phyloP scores from a whole-genome alignment of 1,284 basidiomycete species.

The Inonotus hispidus region DNA sequence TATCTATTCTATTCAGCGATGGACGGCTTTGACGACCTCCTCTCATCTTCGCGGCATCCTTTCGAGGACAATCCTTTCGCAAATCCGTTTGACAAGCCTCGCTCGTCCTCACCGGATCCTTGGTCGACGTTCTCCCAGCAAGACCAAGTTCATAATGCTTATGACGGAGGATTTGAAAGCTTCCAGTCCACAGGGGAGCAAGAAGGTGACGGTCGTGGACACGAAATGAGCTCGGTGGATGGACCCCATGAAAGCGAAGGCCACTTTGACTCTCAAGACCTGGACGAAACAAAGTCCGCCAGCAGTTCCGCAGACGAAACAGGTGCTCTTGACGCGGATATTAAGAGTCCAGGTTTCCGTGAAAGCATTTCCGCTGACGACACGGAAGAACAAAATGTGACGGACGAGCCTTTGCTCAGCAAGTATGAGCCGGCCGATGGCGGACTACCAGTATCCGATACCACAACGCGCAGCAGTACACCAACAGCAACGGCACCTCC shows the following conservation, averaged over 20 bases:
- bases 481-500: neutral
- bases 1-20: slow-evolving; percentile 30
- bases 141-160: neutral
- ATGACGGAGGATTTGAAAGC: neutral
- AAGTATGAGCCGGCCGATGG: neutral
- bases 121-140: slow-evolving; percentile 49
- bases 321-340: neutral
- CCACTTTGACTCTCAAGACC: neutral
- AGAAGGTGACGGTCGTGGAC: neutral
- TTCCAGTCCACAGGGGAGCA: neutral
- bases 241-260: neutral
- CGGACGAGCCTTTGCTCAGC: neutral
- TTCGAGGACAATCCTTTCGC: slow-evolving; percentile 74
- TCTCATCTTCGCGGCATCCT: slow-evolving; percentile 54
- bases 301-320: neutral
- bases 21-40: slow-evolving; percentile 74
- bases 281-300: neutral
- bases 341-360: slow-evolving; percentile 13
- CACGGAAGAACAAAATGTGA: neutral
- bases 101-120: slow-evolving; percentile 69
- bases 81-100: slow-evolving; percentile 59
- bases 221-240: neutral
- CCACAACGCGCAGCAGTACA: neutral
- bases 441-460: neutral
- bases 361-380: slow-evolving; percentile 15